Evolutionary conservation across 1,284 basidiomycete species (phyloP).

Genomic region (Boletus albobrunnescens): DNA sequence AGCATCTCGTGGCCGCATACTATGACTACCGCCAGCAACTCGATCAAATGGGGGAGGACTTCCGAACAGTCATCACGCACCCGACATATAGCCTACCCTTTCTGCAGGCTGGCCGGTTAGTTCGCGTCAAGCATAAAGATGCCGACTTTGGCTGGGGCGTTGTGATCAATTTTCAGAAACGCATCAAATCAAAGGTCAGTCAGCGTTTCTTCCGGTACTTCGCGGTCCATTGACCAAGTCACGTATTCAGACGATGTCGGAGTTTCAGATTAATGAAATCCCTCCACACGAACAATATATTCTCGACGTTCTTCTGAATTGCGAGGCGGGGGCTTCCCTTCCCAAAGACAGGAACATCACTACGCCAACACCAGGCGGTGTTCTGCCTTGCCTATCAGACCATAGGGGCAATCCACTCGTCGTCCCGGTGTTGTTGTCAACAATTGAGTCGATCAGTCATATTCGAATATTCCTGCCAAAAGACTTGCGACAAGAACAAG

Average conservation of each 20-base stretch:
- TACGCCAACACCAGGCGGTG: slow-evolving; percentile 59
- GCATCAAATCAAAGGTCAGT: slow-evolving; percentile 66
- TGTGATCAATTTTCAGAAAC: slow-evolving; percentile 89
- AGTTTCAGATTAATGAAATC: slow-evolving; percentile 53
- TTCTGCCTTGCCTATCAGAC: slow-evolving; percentile 69
- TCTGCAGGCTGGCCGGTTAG: slow-evolving; percentile 87
- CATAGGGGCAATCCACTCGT: slow-evolving; percentile 82
- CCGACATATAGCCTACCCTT: slow-evolving; percentile 93
- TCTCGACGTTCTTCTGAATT: slow-evolving; percentile 89
- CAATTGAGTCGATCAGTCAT: slow-evolving; percentile 83
- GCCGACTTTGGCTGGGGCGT: slow-evolving; percentile 97
- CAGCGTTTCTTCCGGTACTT: background rate
- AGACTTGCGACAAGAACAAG: slow-evolving; percentile 75
- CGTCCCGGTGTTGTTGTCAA: slow-evolving; percentile 86
- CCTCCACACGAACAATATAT: slow-evolving; percentile 89
- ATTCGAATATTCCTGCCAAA: slow-evolving; percentile 88
- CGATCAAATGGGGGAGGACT: slow-evolving; percentile 83
- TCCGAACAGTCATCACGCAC: slow-evolving; percentile 90
- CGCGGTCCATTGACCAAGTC: background rate
- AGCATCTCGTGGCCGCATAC: slow-evolving; percentile 83
- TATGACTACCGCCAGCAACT: slow-evolving; percentile 90
- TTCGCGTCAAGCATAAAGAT: slow-evolving; percentile 83
- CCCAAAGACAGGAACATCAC: slow-evolving; percentile 59
- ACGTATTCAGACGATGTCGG: slow-evolving; percentile 23
- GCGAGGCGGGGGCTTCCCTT: slow-evolving; percentile 62